These are phyloP conservation scores for Elsinoe perseae DNA, from an alignment of 2,329 filamentous ascomycete species.

Conservation along the genomic window DNA sequence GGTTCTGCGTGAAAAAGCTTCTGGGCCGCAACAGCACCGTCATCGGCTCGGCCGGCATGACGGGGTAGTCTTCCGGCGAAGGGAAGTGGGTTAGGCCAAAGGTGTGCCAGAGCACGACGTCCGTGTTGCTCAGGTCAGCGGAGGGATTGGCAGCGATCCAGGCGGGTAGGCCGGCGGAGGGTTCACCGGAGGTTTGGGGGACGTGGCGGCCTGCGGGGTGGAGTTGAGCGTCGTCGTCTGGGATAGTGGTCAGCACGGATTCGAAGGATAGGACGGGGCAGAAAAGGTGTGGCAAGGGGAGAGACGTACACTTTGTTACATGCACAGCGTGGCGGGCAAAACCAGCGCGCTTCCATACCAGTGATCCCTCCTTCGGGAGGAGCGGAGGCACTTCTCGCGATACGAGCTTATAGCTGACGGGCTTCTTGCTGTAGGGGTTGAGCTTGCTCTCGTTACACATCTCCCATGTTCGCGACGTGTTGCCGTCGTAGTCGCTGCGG, in stretches of 20 bases:
- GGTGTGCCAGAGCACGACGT: constrained; percentile 88
- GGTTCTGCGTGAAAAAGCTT: constrained; percentile 76
- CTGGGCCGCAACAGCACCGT: constrained; percentile 68
- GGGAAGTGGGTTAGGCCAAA: constrained; percentile 90
- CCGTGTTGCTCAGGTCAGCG: constrained; percentile 59
- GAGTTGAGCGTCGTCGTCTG: constrained; percentile 71
- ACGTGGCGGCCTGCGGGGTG: constrained; percentile 83
- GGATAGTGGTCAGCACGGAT: neutral
- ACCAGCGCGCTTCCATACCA: constrained; percentile 84
- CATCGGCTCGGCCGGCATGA: constrained; percentile 76
- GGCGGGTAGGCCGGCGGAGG: constrained; percentile 61
- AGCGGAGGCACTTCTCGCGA: constrained; percentile 73
- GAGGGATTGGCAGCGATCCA: constrained; percentile 66
- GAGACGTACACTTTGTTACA: constrained; percentile 71
- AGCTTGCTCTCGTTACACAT: constrained; percentile 76
- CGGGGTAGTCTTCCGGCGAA: constrained; percentile 78
- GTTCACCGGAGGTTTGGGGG: constrained; percentile 76
- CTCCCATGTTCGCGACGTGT: constrained; percentile 78
- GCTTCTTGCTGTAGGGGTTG: constrained; percentile 81
- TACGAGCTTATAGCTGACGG: constrained; percentile 80
- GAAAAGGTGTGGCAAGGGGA: constrained; percentile 1
- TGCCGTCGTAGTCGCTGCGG: constrained; percentile 72
- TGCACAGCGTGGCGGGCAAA: constrained; percentile 83
- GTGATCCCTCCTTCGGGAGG: constrained; percentile 68
- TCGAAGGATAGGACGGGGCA: neutral